Evolutionary conservation across 2,329 filamentous ascomycete genomes (phyloP).

Genomic region (Penicillium sclerotiorum): DNA sequence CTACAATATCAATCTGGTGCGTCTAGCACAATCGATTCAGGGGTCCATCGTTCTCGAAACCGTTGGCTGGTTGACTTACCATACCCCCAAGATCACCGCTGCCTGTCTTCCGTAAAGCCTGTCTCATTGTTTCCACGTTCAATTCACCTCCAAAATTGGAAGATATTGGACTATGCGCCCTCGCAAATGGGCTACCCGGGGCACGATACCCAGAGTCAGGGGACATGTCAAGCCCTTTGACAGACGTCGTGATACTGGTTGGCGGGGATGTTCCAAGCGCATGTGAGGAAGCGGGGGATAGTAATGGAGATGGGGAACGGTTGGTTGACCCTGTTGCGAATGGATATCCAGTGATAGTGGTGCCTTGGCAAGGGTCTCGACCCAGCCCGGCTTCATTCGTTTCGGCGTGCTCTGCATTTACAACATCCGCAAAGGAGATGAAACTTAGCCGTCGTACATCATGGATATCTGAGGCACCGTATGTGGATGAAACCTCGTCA

Average conservation of each 20-base stretch:
- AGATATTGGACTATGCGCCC: conserved; percentile 55
- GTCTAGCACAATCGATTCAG: conserved; percentile 31
- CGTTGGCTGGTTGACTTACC: conserved; percentile 36
- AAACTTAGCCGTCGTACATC: conserved; percentile 87
- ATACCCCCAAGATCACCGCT: conserved; percentile 71
- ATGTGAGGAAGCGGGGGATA: conserved; percentile 76
- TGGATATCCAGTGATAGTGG: conserved; percentile 59
- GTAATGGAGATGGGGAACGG: conserved; percentile 77
- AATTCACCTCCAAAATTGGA: conserved; percentile 65
- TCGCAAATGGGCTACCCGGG: conserved; percentile 64
- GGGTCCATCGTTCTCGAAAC: conserved; percentile 37
- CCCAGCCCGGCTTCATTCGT: conserved; percentile 51
- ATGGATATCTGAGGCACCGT: conserved; percentile 73
- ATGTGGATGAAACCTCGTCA: conserved; percentile 72
- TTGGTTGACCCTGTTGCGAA: conserved; percentile 42
- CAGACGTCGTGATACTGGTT: conserved; percentile 72
- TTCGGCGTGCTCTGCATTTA: conserved; percentile 67
- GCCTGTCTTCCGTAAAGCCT: conserved; percentile 80
- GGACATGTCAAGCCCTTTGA: conserved; percentile 73
- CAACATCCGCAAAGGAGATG: conserved; percentile 95
- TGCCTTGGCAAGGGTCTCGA: conserved; percentile 70
- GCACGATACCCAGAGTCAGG: conserved; percentile 58
- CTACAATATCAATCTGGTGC: background rate
- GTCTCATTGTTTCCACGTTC: conserved; percentile 90
- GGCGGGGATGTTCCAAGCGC: conserved; percentile 70